These are phyloP conservation scores for Boletus insuetus DNA, from an alignment of 768 basidiomycete genomes.

Conservation along the genomic window DNA sequence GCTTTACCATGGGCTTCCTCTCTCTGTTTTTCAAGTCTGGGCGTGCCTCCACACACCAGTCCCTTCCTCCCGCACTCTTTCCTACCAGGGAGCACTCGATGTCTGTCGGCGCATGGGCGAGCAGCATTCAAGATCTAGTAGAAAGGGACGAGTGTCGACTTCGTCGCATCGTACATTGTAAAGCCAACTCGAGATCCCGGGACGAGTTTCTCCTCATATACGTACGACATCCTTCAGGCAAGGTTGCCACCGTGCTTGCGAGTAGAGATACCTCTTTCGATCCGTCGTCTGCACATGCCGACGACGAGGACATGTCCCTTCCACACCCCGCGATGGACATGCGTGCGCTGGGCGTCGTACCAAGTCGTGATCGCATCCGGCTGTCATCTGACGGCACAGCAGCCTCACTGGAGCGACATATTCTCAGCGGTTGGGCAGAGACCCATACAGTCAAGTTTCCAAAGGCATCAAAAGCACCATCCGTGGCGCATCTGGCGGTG, in stretches of 20 bases:
- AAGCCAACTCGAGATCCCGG: not conserved
- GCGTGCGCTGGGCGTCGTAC: not conserved
- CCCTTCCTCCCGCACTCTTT: slow-evolving; percentile 1
- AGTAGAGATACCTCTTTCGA: not conserved
- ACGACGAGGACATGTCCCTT: not conserved
- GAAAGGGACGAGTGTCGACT: not conserved
- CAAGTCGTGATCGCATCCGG: not conserved
- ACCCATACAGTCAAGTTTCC: not conserved
- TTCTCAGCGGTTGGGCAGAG: not conserved
- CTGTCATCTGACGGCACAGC: not conserved
- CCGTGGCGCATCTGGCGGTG: not conserved
- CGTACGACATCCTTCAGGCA: not conserved
- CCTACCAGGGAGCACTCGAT: not conserved
- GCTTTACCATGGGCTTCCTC: not conserved
- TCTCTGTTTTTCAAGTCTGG: not conserved
- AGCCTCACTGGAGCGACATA: not conserved
- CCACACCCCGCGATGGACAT: not conserved
- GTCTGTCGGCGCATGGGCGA: not conserved
- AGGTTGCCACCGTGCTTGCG: not conserved
- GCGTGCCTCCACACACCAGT: not conserved
- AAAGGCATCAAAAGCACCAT: not conserved
- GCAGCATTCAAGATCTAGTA: not conserved
- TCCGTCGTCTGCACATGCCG: not conserved
- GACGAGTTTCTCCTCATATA: slow-evolving; percentile 1
- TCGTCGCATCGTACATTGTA: slow-evolving; percentile 4